phyloP scores from a whole-genome alignment of 768 basidiomycete species.

The Suillus spraguei region DNA sequence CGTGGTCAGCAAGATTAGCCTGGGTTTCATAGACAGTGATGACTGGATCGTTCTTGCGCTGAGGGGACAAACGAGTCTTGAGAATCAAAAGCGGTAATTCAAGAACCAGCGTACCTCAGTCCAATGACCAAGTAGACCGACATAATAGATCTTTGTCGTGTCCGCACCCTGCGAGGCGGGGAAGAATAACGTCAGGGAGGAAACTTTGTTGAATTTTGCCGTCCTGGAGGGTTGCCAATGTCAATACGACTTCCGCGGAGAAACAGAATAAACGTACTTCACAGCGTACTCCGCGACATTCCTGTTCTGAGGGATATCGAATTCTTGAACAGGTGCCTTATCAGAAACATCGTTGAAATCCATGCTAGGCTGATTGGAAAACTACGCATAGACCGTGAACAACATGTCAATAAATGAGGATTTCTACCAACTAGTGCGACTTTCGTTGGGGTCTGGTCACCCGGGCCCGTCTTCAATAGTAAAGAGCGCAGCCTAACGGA shows the following conservation, averaged over 20 bases:
- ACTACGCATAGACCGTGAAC: conserved; percentile 44
- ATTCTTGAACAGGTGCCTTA: conserved; percentile 68
- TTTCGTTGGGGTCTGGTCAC: conserved; percentile 73
- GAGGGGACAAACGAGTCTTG: conserved; percentile 4
- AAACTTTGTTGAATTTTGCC: conserved; percentile 83
- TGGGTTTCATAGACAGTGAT: conserved; percentile 88
- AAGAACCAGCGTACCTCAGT: conserved; percentile 53
- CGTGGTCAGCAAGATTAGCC: conserved; percentile 86
- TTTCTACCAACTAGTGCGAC: conserved; percentile 61
- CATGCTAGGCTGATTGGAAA: conserved; percentile 71
- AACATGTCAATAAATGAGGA: not conserved
- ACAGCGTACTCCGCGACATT: conserved; percentile 87
- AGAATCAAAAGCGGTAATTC: not conserved
- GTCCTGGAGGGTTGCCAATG: conserved; percentile 47
- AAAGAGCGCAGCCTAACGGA: conserved; percentile 83
- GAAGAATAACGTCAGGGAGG: conserved; percentile 81
- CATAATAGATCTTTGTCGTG: conserved; percentile 74
- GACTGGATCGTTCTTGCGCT: conserved; percentile 79
- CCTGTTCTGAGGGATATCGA: conserved; percentile 66
- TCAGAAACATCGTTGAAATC: conserved; percentile 80
- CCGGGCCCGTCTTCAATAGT: conserved; percentile 83
- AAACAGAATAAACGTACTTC: conserved; percentile 47
- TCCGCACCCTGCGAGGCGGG: conserved; percentile 82
- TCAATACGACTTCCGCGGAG: not conserved
- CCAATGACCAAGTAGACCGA: conserved; percentile 86